Percentiles rank a stretch among this genome's conserved stretches.
Conservation (phyloP, 768 basidiomycete species). For the Tricholoma bakamatsutake region DNA sequence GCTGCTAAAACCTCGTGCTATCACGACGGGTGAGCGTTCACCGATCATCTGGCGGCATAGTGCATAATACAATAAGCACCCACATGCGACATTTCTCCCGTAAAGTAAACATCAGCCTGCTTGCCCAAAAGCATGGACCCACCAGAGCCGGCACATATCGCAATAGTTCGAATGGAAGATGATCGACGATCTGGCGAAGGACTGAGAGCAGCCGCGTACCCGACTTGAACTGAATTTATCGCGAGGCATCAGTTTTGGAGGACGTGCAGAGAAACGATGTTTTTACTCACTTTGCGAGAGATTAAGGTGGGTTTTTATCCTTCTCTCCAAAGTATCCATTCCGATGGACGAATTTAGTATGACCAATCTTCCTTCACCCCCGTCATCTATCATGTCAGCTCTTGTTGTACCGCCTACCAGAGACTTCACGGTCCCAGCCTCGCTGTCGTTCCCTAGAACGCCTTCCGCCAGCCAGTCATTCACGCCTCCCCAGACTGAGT, state of each 20-base stretch:
- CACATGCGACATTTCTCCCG: conserved; percentile 92
- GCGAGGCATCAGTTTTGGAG: conserved; percentile 11
- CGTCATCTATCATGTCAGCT: conserved; percentile 33
- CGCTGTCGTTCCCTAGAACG: conserved; percentile 32
- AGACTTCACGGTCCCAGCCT: conserved; percentile 26
- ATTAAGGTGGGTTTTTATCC: conserved; percentile 65
- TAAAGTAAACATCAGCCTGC: conserved; percentile 83
- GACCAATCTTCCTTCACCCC: conserved; percentile 67
- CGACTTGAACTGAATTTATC: conserved; percentile 58
- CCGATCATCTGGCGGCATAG: background rate
- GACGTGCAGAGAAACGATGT: background rate
- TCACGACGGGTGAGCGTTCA: background rate
- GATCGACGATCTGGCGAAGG: conserved; percentile 15
- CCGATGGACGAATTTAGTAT: conserved; percentile 49
- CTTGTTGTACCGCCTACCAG: conserved; percentile 37
- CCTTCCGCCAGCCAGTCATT: conserved; percentile 84
- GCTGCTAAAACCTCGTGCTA: conserved; percentile 88
- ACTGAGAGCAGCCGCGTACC: conserved; percentile 29
- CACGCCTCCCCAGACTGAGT: conserved; percentile 77
- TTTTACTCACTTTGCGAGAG: conserved; percentile 49
- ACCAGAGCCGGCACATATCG: conserved; percentile 91
- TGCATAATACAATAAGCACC: conserved; percentile 12
- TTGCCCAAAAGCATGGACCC: conserved; percentile 67
- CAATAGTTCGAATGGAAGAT: conserved; percentile 51
- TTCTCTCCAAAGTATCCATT: conserved; percentile 55